Evolutionary conservation across 2,329 filamentous ascomycete species (phyloP), one percentile per base, ranked within the genome.

Genomic region (Pyrenophora teres): DNA sequence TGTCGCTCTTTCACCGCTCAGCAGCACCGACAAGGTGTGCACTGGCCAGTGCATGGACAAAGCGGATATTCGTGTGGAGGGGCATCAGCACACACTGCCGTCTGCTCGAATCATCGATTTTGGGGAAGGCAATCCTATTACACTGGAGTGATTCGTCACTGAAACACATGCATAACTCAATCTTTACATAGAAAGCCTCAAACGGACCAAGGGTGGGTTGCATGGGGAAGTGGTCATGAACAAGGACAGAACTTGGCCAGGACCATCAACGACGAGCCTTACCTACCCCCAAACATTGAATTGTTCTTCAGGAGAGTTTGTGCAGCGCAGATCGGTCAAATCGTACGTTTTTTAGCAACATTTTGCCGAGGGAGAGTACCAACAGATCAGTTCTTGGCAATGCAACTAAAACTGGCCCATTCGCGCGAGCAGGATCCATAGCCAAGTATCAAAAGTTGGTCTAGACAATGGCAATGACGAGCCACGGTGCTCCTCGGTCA

Each of bases 71-170:
- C 27, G 3, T 12, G 4, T 12, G 9, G 25, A 49, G 9, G 12
- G 21, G 25, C 30, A 40, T 40, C 23, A 18, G 31, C 54, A 59
- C 15, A 38, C 43, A 25, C 46, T 49, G 3, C 54, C 52, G 9
- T 36, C 52, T 9, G 9, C 36, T 21, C 38, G 54, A 3, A 46
- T 32, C 6, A 54, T 58, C 21, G 19, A 56, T 1, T 50, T 54
- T 30, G 39, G 42, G 18, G 47, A 58, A 15, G 40, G 46, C 2
- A 23, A 18, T 12, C 33, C 46, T 2, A 47, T 54, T 15, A 50
- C 45, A 12, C 4, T 57, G 12, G 6, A 47, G 15, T 52, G 57
- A 21, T 57, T 56, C n/a, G 50, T 60, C 23, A 49, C 47, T 5
- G n/a, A 41, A 12, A 32, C 31, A 4, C 48, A 51, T 9, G 37